Conservation (phyloP, 2,329 filamentous ascomycete genomes). For the Ascochyta fabae region DNA sequence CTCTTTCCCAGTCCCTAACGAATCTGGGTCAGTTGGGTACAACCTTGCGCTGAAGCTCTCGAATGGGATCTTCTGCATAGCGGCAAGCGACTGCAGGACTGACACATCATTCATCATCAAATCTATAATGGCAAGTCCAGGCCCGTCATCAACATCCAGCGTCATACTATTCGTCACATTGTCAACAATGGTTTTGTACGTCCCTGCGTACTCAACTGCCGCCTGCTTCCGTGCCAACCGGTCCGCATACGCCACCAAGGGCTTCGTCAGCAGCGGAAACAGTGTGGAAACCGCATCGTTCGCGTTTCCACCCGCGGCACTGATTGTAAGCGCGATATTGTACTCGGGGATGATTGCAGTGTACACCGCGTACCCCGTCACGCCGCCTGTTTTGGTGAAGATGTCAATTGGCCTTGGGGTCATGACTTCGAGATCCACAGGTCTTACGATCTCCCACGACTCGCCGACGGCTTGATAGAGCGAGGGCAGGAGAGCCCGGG, state of each 20-base stretch:
- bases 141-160: conserved; percentile 27
- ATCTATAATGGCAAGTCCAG: conserved; percentile 26
- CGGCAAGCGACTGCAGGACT: conserved; percentile 23
- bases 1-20: conserved; percentile 18
- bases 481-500: conserved; percentile 25
- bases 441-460: conserved; percentile 39
- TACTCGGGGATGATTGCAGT: conserved; percentile 33
- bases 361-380: conserved; percentile 31
- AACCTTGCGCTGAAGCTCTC: conserved; percentile 27
- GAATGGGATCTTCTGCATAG: conserved; percentile 5
- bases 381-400: conserved; percentile 34
- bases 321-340: conserved; percentile 32
- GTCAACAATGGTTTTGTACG: conserved; percentile 13
- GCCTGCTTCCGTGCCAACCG: conserved; percentile 26
- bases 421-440: conserved; percentile 21
- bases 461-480: conserved; percentile 33
- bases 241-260: conserved; percentile 32
- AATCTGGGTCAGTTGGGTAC: conserved; percentile 32
- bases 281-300: conserved; percentile 18
- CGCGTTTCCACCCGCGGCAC: conserved; percentile 26
- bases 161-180: conserved; percentile 15
- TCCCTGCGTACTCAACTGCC: conserved; percentile 27
- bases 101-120: conserved; percentile 26
- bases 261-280: conserved; percentile 19
- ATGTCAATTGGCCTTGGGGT: conserved; percentile 31